Conservation (phyloP, 768 basidiomycete species). For the Rhodotorula paludigena region DNA sequence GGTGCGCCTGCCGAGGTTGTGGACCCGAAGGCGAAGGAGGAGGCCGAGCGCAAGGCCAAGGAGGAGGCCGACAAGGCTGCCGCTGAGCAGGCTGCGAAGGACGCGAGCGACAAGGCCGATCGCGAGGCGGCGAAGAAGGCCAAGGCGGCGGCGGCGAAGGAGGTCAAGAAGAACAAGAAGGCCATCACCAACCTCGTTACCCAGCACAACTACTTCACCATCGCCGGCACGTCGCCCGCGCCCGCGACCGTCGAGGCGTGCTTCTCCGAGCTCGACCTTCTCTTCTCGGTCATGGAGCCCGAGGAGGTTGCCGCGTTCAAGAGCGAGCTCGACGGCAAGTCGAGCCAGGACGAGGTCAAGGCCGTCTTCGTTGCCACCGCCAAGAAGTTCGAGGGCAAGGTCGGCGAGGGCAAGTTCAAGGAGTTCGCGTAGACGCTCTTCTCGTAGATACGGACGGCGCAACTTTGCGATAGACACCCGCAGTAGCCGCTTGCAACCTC, state of each 20-base stretch:
- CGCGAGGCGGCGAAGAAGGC: conserved; percentile 91
- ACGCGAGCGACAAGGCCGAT: conserved; percentile 74
- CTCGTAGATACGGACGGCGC: conserved; percentile 12
- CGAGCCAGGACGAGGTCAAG: conserved; percentile 46
- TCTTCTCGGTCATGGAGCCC: conserved; percentile 49
- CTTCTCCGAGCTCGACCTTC: conserved; percentile 49
- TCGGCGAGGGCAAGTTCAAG: conserved; percentile 45
- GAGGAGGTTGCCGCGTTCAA: conserved; percentile 49
- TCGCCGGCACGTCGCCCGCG: conserved; percentile 46
- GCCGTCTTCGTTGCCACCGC: conserved; percentile 42
- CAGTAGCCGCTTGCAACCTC: too few species aligned
- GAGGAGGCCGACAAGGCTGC: conserved; percentile 63
- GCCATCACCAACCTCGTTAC: conserved; percentile 49
- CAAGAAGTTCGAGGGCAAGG: conserved; percentile 42
- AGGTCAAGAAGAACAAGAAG: conserved; percentile 44
- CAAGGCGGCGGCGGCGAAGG: conserved; percentile 54
- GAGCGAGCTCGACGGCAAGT: conserved; percentile 48
- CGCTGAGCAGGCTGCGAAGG: conserved; percentile 57
- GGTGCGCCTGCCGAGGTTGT: conserved; percentile 42
- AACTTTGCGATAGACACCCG: too few species aligned
- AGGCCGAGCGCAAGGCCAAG: conserved; percentile 50
- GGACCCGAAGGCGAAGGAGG: conserved; percentile 50
- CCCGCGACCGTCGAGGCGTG: conserved; percentile 49
- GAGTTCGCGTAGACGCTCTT: conserved; percentile 47
- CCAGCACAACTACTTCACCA: conserved; percentile 51